Conservation (phyloP, 257 asterid species). For the Agastache rugosa region DNA sequence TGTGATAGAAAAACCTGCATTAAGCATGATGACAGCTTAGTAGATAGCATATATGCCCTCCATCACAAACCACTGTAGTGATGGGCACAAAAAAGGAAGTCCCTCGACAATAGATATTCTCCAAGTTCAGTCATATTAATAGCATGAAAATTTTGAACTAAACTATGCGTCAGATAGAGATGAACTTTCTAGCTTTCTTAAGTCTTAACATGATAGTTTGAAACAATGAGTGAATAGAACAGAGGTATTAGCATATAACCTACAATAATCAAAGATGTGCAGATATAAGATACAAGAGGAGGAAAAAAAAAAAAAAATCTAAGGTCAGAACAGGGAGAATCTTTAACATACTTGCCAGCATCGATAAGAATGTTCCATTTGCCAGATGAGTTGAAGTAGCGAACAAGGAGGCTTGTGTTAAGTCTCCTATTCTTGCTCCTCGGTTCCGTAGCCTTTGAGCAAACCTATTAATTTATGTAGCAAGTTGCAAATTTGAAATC, state of each 20-base stretch:
- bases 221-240: too few relatives aligned
- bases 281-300: too few relatives aligned
- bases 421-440: constrained; percentile 86
- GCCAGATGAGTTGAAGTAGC: constrained; percentile 63
- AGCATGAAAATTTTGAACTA: too few relatives aligned
- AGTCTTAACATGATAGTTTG: too few relatives aligned
- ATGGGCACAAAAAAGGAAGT: too few relatives aligned
- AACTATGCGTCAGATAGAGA: too few relatives aligned
- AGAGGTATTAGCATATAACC: too few relatives aligned
- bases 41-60: constrained; percentile 28
- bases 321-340: constrained; percentile 18
- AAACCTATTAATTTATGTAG: constrained; percentile 59
- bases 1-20: constrained; percentile 98
- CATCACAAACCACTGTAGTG: too few relatives aligned
- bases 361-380: constrained; percentile 81
- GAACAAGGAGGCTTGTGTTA: constrained; percentile 91
- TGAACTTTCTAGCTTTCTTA: too few relatives aligned
- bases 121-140: too few relatives aligned
- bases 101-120: too few relatives aligned
- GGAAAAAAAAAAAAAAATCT: too few relatives aligned
- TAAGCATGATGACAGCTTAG: constrained; percentile 39
- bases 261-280: neutral
- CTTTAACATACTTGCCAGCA: constrained; percentile 89
- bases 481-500: constrained; percentile 11
- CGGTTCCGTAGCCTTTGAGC: constrained; percentile 80